phyloP scores from a whole-genome alignment of 176 grass and related monocot genomes.

The Leersia perrieri region DNA sequence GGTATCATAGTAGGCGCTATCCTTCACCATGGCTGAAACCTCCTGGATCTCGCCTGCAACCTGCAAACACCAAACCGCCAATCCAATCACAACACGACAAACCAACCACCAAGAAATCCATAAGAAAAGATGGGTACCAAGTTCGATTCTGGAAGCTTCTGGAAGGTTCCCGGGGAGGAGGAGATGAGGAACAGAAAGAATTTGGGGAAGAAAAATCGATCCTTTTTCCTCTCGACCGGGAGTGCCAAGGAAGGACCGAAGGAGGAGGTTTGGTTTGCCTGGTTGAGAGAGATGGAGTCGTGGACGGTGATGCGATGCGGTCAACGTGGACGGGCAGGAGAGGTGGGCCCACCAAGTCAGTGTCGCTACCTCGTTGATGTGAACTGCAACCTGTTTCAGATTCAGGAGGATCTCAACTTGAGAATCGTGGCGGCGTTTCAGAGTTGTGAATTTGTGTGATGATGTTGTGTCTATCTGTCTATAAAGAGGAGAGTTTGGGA shows the following conservation, averaged over 20 bases:
- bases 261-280: background rate
- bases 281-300: background rate
- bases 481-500: background rate
- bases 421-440: background rate
- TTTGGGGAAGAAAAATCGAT: conserved; percentile 1
- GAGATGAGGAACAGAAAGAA: background rate
- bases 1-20: conserved; percentile 74
- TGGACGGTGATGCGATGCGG: background rate
- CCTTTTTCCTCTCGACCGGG: background rate
- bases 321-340: background rate
- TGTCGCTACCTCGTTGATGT: background rate
- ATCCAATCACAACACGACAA: background rate
- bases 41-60: conserved; percentile 23
- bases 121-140: background rate
- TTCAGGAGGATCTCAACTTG: background rate
- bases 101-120: background rate
- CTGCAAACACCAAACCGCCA: background rate
- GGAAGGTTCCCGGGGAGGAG: background rate
- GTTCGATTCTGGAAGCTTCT: conserved; percentile 18
- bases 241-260: background rate
- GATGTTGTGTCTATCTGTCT: no score
- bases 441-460: background rate
- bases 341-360: background rate
- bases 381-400: no score
- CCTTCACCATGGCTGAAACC: conserved; percentile 77